phyloP scores from a whole-genome alignment of 1,139 yeast species.

The Saccharomyces hybrid region DNA sequence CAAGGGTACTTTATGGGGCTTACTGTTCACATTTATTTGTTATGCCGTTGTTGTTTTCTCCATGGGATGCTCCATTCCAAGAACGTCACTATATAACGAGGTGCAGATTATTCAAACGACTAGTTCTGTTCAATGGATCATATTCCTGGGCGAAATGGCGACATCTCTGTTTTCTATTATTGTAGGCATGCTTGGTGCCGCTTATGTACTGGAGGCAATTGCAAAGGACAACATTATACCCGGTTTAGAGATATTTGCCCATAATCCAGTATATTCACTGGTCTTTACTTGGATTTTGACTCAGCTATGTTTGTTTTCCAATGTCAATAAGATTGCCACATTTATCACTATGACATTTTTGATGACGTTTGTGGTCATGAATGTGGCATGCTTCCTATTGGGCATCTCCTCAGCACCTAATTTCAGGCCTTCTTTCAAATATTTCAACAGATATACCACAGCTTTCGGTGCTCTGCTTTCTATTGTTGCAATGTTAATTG shows the following conservation, averaged over 20 bases:
- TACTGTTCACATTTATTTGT: conserved; percentile 62
- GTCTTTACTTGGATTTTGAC: conserved; percentile 73
- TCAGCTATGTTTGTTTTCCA: conserved; percentile 77
- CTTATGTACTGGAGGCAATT: conserved; percentile 81
- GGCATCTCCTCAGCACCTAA: conserved; percentile 92
- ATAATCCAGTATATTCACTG: conserved; percentile 57
- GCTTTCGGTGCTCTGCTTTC: conserved; percentile 63
- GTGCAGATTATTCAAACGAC: conserved; percentile 80
- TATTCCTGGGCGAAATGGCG: conserved; percentile 81
- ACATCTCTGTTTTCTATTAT: conserved; percentile 90
- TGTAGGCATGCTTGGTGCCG: conserved; percentile 94
- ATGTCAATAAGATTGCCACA: conserved; percentile 88
- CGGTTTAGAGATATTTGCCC: conserved; percentile 54
- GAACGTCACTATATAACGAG: conserved; percentile 67
- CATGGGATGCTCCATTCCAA: conserved; percentile 72
- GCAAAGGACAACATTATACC: conserved; percentile 83
- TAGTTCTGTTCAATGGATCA: conserved; percentile 58
- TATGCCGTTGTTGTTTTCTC: conserved; percentile 72
- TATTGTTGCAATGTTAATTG: conserved; percentile 82
- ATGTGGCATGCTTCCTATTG: conserved; percentile 82
- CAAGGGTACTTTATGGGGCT: conserved; percentile 77
- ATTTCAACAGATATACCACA: conserved; percentile 78
- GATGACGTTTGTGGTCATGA: conserved; percentile 91
- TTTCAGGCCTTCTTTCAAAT: conserved; percentile 88
- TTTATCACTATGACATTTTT: conserved; percentile 94